Conservation (phyloP, 208 protist species). For the Trypanosoma brucei region DNA sequence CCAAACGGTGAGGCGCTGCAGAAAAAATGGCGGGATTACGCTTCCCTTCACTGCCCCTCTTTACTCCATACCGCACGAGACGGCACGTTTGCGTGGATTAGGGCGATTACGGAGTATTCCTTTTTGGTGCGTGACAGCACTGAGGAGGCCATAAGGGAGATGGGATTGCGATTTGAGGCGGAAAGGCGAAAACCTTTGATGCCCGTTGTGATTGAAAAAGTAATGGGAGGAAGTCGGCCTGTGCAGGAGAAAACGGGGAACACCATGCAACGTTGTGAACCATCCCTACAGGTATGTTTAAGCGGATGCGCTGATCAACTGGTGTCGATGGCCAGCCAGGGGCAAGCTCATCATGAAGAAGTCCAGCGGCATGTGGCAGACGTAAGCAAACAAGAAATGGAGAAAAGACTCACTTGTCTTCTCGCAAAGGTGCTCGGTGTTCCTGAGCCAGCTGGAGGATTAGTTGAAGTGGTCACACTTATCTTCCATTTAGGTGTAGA, state of each 20-base stretch:
- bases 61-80: slow-evolving; percentile 10
- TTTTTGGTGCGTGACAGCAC: slow-evolving; percentile 67
- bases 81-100: slow-evolving; percentile 24
- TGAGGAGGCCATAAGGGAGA: slow-evolving; percentile 54
- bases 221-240: neutral
- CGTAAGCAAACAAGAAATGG: neutral
- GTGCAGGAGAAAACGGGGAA: neutral
- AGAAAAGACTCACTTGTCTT: slow-evolving; percentile 1
- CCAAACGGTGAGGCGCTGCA: slow-evolving; percentile 20
- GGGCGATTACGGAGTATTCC: slow-evolving; percentile 52
- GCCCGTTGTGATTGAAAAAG: slow-evolving; percentile 9
- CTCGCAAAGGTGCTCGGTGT: slow-evolving; percentile 6
- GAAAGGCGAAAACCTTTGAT: slow-evolving; percentile 14
- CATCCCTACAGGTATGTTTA: slow-evolving; percentile 1
- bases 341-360: neutral
- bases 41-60: slow-evolving; percentile 11
- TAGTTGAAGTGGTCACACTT: slow-evolving; percentile 38
- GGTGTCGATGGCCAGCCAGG: neutral
- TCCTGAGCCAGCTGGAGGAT: slow-evolving; percentile 1
- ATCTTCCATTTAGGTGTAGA: slow-evolving; percentile 45
- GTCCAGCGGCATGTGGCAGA: neutral
- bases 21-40: slow-evolving; percentile 19
- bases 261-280: slow-evolving; percentile 9
- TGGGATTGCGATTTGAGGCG: slow-evolving; percentile 48
- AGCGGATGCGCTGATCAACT: slow-evolving; percentile 7